Base-by-base conservation (phyloP, 1,284 basidiomycete species). In the Ustilago curta region DNA sequence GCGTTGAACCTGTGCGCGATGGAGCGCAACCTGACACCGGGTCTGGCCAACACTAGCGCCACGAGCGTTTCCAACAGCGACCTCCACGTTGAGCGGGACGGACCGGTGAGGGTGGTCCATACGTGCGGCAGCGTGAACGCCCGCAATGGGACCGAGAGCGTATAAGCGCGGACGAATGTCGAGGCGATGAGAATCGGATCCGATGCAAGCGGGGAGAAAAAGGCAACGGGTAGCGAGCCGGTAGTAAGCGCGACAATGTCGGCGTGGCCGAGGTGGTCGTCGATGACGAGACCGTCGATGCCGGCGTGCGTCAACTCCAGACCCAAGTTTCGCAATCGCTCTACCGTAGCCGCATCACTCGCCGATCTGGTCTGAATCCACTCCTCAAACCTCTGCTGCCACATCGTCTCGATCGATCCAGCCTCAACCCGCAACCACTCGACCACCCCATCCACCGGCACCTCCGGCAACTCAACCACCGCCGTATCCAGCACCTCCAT, bases 81-180 rank as follows among this genome's bases (percentile, higher is more conserved):
- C 2, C 56, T 14, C 73, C 68, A 76, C 11, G 19, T 18, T 1
- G 18, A 2, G 11, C 16, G 18, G 6, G 49, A 47, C 11, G 54
- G 42, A 2, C 4, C 16, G 57, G 42, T 45, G 40, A 74, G 66
- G 1, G 71, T 62, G 0, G 62, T 62, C 66, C 66, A 74, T 16
- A 62, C 47, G 42, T 69, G 71, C 16, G 71, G 71, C 0, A 74
- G 37, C 0, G 55, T 31, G 21, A n/a, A 29, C 0, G 5, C 7
- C 25, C 31, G 21, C 4, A 25, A 32, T 18, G 65, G 59, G 35
- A 63, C 9, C 7, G 16, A 1, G 35, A 70, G 43, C 0, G 52
- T 27, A 42, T 65, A 70, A 5, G 35, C 4, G 27, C 25, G 43
- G 1, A 65, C 44, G 27, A 52, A 64, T 0, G 35, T 16, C 4